phyloP scores from a whole-genome alignment of 768 basidiomycete species.

The Stropharia rugosoannulata region DNA sequence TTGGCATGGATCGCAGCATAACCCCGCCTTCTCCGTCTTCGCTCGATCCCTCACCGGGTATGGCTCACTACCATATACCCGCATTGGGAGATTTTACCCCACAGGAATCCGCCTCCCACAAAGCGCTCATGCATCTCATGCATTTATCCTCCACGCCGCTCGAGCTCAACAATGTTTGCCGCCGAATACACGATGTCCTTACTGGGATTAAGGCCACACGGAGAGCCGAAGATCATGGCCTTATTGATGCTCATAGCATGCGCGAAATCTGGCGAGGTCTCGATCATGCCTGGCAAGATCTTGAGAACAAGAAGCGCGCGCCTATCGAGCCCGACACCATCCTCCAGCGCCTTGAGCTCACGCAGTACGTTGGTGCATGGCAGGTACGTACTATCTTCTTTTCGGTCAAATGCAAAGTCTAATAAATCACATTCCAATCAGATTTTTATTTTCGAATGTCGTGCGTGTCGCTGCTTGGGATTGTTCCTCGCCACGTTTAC shows the following conservation, averaged over 20 bases:
- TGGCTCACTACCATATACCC: slow-evolving; percentile 15
- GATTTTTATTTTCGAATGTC: slow-evolving; percentile 91
- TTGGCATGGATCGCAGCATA: slow-evolving; percentile 24
- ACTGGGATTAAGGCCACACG: slow-evolving; percentile 78
- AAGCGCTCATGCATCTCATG: slow-evolving; percentile 52
- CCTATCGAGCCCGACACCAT: slow-evolving; percentile 31
- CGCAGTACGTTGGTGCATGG: slow-evolving; percentile 81
- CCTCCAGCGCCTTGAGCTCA: slow-evolving; percentile 33
- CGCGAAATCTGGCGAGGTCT: slow-evolving; percentile 84
- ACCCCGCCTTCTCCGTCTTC: slow-evolving; percentile 33
- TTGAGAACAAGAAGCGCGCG: slow-evolving; percentile 58
- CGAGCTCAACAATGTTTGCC: slow-evolving; percentile 72
- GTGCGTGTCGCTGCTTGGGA: slow-evolving; percentile 41
- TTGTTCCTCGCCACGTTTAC: neutral
- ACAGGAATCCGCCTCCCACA: slow-evolving; percentile 28
- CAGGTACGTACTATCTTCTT: slow-evolving; percentile 50
- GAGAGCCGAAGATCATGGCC: slow-evolving; percentile 46
- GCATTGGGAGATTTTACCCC: slow-evolving; percentile 16
- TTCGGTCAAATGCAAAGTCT: slow-evolving; percentile 10
- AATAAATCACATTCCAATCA: slow-evolving; percentile 27
- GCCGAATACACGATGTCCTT: slow-evolving; percentile 73
- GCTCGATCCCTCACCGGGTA: slow-evolving; percentile 8
- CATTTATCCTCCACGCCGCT: slow-evolving; percentile 71
- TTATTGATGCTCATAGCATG: slow-evolving; percentile 64
- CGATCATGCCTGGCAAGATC: slow-evolving; percentile 81